These are phyloP conservation scores for Calonectria leucothoes DNA, from an alignment of 2,329 filamentous ascomycete species.

Conservation along the genomic window DNA sequence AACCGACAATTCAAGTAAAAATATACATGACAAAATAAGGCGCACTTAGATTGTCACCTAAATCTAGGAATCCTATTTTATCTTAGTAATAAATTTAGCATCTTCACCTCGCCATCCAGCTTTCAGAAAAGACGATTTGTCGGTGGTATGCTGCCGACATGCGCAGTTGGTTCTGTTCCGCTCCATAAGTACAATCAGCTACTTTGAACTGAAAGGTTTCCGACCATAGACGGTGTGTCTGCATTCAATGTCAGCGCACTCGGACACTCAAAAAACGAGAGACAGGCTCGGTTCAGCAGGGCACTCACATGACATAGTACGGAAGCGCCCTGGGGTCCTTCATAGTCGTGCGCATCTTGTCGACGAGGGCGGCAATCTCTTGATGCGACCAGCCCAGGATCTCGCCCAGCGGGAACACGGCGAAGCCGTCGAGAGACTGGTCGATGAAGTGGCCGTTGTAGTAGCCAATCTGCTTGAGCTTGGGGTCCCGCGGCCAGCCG, in stretches of 20 bases:
- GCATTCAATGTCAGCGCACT: background rate
- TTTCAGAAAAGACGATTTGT: no score
- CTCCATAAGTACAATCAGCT: background rate
- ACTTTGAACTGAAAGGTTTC: slow-evolving; percentile 6
- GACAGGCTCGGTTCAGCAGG: background rate
- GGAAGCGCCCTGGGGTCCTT: slow-evolving; percentile 16
- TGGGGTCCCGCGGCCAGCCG: slow-evolving; percentile 55
- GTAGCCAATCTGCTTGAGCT: slow-evolving; percentile 55
- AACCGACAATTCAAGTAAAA: no score
- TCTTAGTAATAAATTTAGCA: no score
- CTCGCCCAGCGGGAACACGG: slow-evolving; percentile 38
- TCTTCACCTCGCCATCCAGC: no score
- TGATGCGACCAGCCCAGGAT: slow-evolving; percentile 43
- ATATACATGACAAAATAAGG: no score
- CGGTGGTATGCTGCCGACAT: no score
- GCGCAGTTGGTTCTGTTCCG: background rate
- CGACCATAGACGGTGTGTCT: slow-evolving; percentile 29
- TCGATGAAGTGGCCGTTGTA: slow-evolving; percentile 44
- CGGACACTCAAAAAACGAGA: background rate
- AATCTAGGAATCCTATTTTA: no score
- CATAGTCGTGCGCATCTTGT: slow-evolving; percentile 32
- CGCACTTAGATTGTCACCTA: no score
- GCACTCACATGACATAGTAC: slow-evolving; percentile 22
- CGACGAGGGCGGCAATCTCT: slow-evolving; percentile 37
- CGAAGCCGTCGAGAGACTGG: slow-evolving; percentile 43